Base-by-base conservation (phyloP, 2,329 filamentous ascomycete species). In the Colletotrichum graminicola region DNA sequence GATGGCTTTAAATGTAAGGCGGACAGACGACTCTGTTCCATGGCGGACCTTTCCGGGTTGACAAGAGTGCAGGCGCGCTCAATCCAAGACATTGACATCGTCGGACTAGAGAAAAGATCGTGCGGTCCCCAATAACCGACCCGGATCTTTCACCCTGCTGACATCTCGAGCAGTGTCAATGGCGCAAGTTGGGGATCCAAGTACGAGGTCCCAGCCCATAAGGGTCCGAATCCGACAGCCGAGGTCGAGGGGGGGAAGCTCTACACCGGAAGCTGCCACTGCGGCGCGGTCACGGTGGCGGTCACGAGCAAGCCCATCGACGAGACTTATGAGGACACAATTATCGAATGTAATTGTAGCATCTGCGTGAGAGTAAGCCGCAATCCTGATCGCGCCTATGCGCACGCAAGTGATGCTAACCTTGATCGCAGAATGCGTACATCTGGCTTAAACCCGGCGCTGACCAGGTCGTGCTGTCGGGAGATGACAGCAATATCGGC, bases 231-330 rank as follows among this genome's bases (percentile, higher is more conserved):
- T 45, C 86, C 86, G 2, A 75, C 77, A 3, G 77, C 72, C 16
- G 77, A 78, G 5, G 73, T 83, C 51, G 81, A 83, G 26, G 79
- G 79, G 45, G 80, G 80, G 49, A 80, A 80, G 74, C 63, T 83
- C 12, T 86, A 87, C 74, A 82, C 83, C 18, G 87, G 86, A 11
- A 83, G 84, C 76, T 89, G 87, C 76, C 86, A 88, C 77, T 89
- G 87, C 76, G 86, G 86, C 36, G 82, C 82, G 26, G 79, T 88
- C 32, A 82, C 78, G 21, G 66, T 86, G 1, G 83, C 84, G 1
- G 51, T 87, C 45, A 81, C 79, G 62, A 79, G 79, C 67, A 82
- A 82, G 73, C 81, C 84, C 1, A 75, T 88, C 12, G 80, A 84
- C 75, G 80, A 77, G 75, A 82, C 76, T 14, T 80, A 73, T 36